Evolutionary conservation across 305 asterid genomes (phyloP).

Genomic region (Rubia tinctorum): DNA sequence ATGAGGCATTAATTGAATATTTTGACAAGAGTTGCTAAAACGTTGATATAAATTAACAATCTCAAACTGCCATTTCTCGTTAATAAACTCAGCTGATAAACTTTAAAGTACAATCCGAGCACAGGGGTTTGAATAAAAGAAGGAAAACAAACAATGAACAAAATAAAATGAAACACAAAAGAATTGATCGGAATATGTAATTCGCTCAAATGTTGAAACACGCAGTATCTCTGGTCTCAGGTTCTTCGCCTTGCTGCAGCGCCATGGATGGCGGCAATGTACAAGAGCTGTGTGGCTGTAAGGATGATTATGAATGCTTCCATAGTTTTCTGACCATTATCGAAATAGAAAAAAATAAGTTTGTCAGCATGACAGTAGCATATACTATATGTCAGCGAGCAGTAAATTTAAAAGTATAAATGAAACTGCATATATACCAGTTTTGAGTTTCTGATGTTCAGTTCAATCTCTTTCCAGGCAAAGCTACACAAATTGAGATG

Average conservation of each 20-base stretch:
- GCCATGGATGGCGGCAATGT: constrained; percentile 64
- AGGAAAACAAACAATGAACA: background rate
- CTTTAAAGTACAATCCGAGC: background rate
- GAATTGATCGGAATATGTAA: background rate
- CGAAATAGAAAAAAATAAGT: background rate
- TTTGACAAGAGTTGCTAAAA: background rate
- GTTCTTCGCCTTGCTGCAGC: constrained; percentile 36
- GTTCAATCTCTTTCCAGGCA: constrained; percentile 77
- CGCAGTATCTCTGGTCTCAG: background rate
- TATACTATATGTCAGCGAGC: no score
- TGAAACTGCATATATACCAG: constrained; percentile 46
- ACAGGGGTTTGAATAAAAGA: background rate
- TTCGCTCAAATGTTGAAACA: background rate
- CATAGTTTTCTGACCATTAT: constrained; percentile 63
- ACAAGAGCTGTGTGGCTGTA: constrained; percentile 62
- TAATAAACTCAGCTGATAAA: background rate
- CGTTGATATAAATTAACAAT: background rate
- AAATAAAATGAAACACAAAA: background rate
- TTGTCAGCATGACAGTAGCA: background rate
- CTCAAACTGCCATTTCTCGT: background rate
- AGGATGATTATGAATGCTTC: constrained; percentile 85
- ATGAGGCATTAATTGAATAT: no score
- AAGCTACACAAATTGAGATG: constrained; percentile 42
- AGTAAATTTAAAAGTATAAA: no score
- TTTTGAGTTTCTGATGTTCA: constrained; percentile 51